These are phyloP conservation scores for Xylaria cubensis DNA, from an alignment of 495 filamentous ascomycete genomes.

Conservation along the genomic window DNA sequence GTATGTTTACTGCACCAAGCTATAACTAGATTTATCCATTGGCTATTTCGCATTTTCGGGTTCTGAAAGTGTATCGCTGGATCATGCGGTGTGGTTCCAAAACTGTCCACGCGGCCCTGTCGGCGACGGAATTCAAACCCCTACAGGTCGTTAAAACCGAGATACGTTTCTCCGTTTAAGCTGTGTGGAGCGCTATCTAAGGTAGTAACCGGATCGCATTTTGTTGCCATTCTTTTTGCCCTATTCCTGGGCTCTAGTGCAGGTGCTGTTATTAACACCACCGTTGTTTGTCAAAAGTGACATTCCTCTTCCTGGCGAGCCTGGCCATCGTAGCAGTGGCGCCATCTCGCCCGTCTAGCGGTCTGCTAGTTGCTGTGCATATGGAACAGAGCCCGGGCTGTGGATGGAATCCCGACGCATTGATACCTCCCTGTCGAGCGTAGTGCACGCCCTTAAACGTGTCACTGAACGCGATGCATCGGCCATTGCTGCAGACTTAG, in stretches of 20 bases:
- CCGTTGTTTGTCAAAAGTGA: constrained; percentile 4
- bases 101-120: constrained; percentile 18
- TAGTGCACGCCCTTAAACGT: background rate
- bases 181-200: constrained; percentile 8
- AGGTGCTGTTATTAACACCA: constrained; percentile 8
- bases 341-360: constrained; percentile 24
- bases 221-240: constrained; percentile 13
- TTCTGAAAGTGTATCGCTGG: background rate
- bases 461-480: background rate
- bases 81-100: constrained; percentile 1
- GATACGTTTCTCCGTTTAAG: constrained; percentile 12
- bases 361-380: constrained; percentile 22
- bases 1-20: background rate
- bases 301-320: background rate
- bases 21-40: background rate
- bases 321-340: constrained; percentile 17
- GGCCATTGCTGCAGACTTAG: background rate
- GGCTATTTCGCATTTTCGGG: constrained; percentile 6
- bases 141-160: constrained; percentile 22
- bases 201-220: constrained; percentile 23
- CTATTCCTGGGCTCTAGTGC: background rate
- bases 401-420: constrained; percentile 28
- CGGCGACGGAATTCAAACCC: constrained; percentile 16
- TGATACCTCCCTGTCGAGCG: constrained; percentile 14
- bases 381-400: constrained; percentile 25